phyloP scores from a whole-genome alignment of 305 asterid species.

The Solanum hybrid region DNA sequence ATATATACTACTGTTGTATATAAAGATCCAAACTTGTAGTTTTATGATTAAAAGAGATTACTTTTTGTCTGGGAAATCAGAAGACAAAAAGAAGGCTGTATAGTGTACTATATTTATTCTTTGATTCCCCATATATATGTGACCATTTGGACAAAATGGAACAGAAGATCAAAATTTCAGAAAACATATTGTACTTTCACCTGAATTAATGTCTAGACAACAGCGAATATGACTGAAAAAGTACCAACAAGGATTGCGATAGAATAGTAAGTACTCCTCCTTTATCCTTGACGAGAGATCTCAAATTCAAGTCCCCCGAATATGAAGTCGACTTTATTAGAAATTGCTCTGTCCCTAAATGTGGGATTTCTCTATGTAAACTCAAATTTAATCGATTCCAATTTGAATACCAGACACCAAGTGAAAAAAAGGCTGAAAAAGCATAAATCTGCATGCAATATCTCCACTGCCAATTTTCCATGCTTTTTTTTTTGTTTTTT shows the following conservation, averaged over 20 bases:
- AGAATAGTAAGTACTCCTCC: too few species aligned
- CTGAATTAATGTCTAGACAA: neutral
- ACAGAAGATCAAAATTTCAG: neutral
- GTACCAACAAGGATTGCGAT: neutral
- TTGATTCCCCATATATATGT: neutral
- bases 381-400: too few species aligned
- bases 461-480: neutral
- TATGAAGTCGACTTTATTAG: too few species aligned
- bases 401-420: too few species aligned
- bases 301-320: too few species aligned
- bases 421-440: neutral
- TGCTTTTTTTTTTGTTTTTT: neutral
- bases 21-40: neutral
- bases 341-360: too few species aligned
- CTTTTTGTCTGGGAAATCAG: neutral
- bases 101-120: neutral
- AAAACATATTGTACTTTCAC: neutral
- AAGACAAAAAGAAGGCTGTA: neutral
- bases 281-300: too few species aligned
- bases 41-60: neutral
- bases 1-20: neutral
- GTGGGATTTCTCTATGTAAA: too few species aligned
- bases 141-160: neutral
- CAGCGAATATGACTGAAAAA: neutral
- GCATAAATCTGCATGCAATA: conserved; percentile 1